A percentile compares a stretch with the other conserved stretches of the same genome.
phyloP scores from a whole-genome alignment of 371 early-diverging fungal species.

The Actinomortierella wolfii region DNA sequence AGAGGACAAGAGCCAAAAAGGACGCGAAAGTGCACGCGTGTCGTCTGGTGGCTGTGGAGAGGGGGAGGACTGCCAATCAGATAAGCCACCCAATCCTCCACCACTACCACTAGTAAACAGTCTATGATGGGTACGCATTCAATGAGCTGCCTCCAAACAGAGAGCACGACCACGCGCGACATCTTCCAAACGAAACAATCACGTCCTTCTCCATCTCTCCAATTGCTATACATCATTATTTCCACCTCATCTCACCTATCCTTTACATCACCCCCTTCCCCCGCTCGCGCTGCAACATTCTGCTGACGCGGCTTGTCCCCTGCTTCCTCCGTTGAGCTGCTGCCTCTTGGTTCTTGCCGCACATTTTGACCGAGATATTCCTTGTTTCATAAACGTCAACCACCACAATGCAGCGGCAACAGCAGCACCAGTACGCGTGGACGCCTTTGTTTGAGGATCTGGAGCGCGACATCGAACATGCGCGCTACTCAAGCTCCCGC shows the following conservation, averaged over 20 bases:
- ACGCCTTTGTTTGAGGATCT: slow-evolving; percentile 40
- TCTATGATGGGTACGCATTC: no score
- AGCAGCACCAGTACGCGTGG: slow-evolving; percentile 27
- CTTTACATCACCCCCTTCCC: not conserved
- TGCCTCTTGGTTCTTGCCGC: no score
- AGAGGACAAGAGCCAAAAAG: not conserved
- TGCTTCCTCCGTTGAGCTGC: no score
- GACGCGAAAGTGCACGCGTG: no score
- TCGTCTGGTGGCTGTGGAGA: no score
- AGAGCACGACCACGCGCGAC: no score
- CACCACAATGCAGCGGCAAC: slow-evolving; percentile 23
- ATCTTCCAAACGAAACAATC: not conserved
- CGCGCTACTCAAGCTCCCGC: slow-evolving; percentile 30
- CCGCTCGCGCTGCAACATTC: not conserved
- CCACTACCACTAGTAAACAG: no score
- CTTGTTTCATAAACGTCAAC: not conserved
- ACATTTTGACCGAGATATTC: no score
- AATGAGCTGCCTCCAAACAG: no score
- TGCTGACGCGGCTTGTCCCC: no score
- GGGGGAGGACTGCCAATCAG: no score
- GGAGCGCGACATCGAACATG: slow-evolving; percentile 14
- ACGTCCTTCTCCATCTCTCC: not conserved
- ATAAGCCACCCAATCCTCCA: no score
- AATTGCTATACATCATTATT: not conserved
- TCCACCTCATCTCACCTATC: not conserved